A percentile compares a stretch with the other conserved stretches of the same genome.
Evolutionary conservation across 2,329 filamentous ascomycete genomes (phyloP).

Genomic region (Ascocoryne sarcoides): DNA sequence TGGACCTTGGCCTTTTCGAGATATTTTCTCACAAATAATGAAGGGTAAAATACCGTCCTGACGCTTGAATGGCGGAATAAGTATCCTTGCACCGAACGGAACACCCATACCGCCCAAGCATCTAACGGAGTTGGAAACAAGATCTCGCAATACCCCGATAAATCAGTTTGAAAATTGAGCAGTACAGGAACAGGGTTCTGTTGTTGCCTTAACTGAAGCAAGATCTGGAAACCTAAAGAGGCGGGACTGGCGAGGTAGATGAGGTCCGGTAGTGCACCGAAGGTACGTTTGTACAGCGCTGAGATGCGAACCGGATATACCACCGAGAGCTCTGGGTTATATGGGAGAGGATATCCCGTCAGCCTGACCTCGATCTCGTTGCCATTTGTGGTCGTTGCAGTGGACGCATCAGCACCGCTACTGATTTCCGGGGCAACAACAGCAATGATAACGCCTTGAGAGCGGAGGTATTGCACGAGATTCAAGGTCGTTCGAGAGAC

Average conservation of each 20-base stretch:
- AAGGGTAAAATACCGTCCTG: slow-evolving; percentile 62
- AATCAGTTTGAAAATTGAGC: slow-evolving; percentile 64
- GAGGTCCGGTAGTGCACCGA: slow-evolving; percentile 50
- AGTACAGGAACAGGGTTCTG: slow-evolving; percentile 47
- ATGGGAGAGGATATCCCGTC: slow-evolving; percentile 57
- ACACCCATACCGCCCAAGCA: slow-evolving; percentile 50
- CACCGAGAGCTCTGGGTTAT: slow-evolving; percentile 62
- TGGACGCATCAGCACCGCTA: slow-evolving; percentile 26
- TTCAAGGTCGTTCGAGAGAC: slow-evolving; percentile 62
- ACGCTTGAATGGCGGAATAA: slow-evolving; percentile 54
- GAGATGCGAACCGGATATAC: slow-evolving; percentile 61
- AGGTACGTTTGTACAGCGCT: slow-evolving; percentile 50
- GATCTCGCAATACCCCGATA: slow-evolving; percentile 60
- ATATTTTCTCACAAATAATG: slow-evolving; percentile 52
- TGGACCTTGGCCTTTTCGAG: slow-evolving; percentile 49
- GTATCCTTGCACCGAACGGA: slow-evolving; percentile 56
- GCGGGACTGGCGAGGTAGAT: slow-evolving; percentile 64
- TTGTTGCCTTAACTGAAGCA: slow-evolving; percentile 59
- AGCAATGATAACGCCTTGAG: slow-evolving; percentile 54
- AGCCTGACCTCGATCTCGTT: slow-evolving; percentile 45
- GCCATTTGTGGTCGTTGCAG: slow-evolving; percentile 20
- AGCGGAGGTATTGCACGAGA: slow-evolving; percentile 57
- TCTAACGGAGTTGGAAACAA: slow-evolving; percentile 58
- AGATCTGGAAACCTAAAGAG: slow-evolving; percentile 60
- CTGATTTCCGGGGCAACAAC: slow-evolving; percentile 56